Percentiles rank a stretch among this genome's conserved stretches.
These are phyloP conservation scores for Eimeria sp. DNA, from an alignment of 169 alveolate genomes.

Conservation along the genomic window DNA sequence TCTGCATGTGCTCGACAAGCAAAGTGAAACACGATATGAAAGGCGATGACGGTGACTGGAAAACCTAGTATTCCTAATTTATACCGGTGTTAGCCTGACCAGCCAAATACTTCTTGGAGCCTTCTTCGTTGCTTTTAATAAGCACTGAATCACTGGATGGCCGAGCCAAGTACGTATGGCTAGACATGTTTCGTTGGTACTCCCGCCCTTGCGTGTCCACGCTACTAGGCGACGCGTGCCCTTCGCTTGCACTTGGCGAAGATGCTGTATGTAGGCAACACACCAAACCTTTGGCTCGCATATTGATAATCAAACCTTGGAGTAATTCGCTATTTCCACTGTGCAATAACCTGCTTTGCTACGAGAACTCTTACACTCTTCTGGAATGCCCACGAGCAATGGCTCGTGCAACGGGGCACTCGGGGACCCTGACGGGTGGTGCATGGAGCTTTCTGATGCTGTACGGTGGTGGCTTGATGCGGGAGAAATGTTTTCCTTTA, in stretches of 20 bases:
- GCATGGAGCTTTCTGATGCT: conserved; percentile 8
- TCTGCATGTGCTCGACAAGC: conserved; percentile 5
- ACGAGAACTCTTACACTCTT: conserved; percentile 16
- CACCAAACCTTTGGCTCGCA: not conserved
- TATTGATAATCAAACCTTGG: not conserved
- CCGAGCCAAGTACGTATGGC: conserved; percentile 70
- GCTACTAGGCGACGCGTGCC: conserved; percentile 38
- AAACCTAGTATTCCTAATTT: not conserved
- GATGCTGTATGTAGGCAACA: conserved; percentile 10
- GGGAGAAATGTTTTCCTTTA: not conserved
- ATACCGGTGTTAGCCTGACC: not conserved
- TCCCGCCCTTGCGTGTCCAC: not conserved
- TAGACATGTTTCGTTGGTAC: conserved; percentile 38
- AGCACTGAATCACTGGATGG: conserved; percentile 65
- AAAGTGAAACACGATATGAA: not conserved
- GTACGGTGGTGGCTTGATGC: conserved; percentile 5
- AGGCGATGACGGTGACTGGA: not conserved
- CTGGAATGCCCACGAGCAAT: conserved; percentile 60
- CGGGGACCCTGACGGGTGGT: conserved; percentile 23
- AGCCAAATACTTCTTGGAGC: not conserved
- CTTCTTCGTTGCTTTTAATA: conserved; percentile 34
- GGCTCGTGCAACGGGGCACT: conserved; percentile 63
- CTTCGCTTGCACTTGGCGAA: conserved; percentile 20
- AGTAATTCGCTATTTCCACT: not conserved
- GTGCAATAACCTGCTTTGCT: not conserved